phyloP scores from a whole-genome alignment of 441 rosid species.

The Erodium moschatum region DNA sequence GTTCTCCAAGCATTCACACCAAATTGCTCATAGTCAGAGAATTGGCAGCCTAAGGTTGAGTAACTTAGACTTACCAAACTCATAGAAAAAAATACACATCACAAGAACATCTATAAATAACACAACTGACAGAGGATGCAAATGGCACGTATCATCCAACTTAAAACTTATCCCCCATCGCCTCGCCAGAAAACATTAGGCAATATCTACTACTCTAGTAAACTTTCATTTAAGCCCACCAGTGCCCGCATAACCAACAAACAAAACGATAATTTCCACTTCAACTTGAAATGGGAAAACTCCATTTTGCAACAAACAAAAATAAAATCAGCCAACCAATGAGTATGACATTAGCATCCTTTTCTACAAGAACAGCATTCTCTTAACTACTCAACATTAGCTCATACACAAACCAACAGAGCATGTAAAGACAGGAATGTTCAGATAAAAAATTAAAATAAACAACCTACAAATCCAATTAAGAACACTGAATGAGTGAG shows the following conservation, averaged over 20 bases:
- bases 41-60: no score
- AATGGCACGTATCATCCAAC: neutral
- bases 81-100: no score
- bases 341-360: neutral
- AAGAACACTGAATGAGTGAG: neutral
- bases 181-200: neutral
- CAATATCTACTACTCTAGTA: neutral
- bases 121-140: neutral
- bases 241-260: neutral
- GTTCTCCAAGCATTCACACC: no score
- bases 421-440: no score
- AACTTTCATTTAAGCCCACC: neutral
- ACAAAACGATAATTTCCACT: neutral
- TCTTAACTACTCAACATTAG: neutral
- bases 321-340: neutral
- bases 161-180: neutral
- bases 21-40: no score
- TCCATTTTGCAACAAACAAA: neutral
- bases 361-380: neutral
- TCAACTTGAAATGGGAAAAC: neutral
- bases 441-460: neutral
- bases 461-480: neutral
- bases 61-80: no score
- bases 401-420: neutral
- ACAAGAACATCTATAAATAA: neutral